Evolutionary conservation across 805 yeast species (phyloP).

Genomic region (Candida ortonii): DNA sequence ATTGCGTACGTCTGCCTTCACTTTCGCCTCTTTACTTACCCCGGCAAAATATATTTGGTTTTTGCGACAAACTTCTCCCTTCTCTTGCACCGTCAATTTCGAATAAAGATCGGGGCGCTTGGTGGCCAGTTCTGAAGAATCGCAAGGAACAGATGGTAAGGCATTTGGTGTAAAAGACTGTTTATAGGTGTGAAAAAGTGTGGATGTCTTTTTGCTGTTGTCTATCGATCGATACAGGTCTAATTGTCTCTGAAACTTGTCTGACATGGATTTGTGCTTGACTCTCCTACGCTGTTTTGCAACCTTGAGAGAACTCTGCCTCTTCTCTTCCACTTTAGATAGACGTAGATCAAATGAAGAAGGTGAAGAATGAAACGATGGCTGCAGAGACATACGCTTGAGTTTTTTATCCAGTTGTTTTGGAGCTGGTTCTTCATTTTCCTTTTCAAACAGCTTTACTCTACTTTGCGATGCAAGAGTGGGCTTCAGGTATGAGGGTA

Average conservation of each 20-base stretch:
- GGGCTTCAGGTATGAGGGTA: conserved; percentile 23
- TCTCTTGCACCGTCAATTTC: conserved; percentile 51
- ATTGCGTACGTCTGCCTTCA: conserved; percentile 37
- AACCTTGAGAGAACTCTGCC: conserved; percentile 3
- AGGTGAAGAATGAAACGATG: conserved; percentile 2
- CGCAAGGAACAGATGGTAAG: conserved; percentile 6
- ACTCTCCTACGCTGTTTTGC: conserved; percentile 1
- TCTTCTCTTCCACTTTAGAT: conserved; percentile 1
- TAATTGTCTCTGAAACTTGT: conserved; percentile 7
- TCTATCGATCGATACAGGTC: conserved; percentile 10
- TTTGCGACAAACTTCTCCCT: conserved; percentile 55
- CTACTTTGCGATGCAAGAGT: conserved; percentile 19
- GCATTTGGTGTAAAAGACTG: not conserved
- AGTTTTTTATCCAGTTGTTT: conserved; percentile 11
- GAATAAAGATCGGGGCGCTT: conserved; percentile 21
- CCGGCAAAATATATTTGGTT: conserved; percentile 53
- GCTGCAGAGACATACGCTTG: conserved; percentile 14
- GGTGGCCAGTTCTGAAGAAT: conserved; percentile 17
- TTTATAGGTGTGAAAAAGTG: conserved; percentile 9
- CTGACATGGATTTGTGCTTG: not conserved
- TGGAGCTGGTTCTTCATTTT: conserved; percentile 11
- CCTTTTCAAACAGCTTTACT: conserved; percentile 15
- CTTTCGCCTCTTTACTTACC: conserved; percentile 18
- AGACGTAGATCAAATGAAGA: conserved; percentile 6
- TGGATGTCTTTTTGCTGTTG: conserved; percentile 6